Conservation (phyloP, 371 early-diverging fungal species). For the Funneliformis caledonium region DNA sequence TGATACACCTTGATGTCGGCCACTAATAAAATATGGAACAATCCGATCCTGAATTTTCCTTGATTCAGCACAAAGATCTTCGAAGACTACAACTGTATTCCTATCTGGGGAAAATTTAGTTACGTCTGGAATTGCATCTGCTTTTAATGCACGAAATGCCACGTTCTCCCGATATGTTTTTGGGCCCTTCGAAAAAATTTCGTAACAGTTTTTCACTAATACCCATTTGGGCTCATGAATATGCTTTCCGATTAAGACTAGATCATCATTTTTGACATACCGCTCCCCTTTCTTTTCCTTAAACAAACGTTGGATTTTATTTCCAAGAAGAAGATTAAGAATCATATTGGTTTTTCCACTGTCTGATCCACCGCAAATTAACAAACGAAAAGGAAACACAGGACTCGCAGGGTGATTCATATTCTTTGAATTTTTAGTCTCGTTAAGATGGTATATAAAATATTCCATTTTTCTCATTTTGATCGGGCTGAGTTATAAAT, state of each 20-base stretch:
- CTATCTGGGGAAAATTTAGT: constrained; percentile 17
- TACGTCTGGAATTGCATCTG: constrained; percentile 8
- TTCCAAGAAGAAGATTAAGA: too few species aligned
- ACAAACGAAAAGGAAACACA: too few species aligned
- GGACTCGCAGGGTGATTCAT: too few species aligned
- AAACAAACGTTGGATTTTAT: too few species aligned
- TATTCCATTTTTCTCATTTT: neutral
- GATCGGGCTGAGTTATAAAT: too few species aligned
- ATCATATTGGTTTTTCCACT: too few species aligned
- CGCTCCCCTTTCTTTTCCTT: too few species aligned
- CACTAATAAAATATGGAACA: constrained; percentile 25
- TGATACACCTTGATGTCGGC: constrained; percentile 29
- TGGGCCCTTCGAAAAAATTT: constrained; percentile 32
- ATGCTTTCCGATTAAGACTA: constrained; percentile 14
- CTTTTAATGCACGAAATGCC: constrained; percentile 5
- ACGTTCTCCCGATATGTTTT: constrained; percentile 33
- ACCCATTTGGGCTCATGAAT: neutral
- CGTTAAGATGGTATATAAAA: neutral
- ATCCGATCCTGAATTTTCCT: neutral
- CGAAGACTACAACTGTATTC: constrained; percentile 20
- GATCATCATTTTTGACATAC: constrained; percentile 15
- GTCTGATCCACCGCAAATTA: too few species aligned
- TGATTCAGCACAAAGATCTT: too few species aligned
- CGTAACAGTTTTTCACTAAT: constrained; percentile 30
- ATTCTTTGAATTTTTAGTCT: neutral